Base-by-base conservation (phyloP, 768 basidiomycete genomes). In the Serendipita sp. region DNA sequence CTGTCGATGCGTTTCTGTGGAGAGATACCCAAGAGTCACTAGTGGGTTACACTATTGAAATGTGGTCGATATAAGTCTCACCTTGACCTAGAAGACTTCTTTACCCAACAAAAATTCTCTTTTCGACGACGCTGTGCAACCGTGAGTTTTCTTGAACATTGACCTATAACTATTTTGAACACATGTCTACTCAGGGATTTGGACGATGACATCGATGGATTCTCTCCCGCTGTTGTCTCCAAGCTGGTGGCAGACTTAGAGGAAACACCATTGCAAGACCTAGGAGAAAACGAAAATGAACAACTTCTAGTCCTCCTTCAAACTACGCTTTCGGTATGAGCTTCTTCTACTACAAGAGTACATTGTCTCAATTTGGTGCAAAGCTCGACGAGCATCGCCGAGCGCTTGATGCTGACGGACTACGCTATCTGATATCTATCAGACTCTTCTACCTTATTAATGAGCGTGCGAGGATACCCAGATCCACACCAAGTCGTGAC, bases 341-440 rank as follows among this genome's bases (percentile, higher is more conserved):
- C 14, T 60, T 22, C 26, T n/a, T n/a, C 24, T 38, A 30, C 53
- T 56, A 60, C 3, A 42, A 65, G 24, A 61, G 42, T 63, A 26
- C 51, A 53, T 31, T 17, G 38, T 66, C 41, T 44, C 44, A 65
- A 7, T 63, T 63, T 11, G 13, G n/a, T 60, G 62, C 62, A 30
- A 66, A 96, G 91, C 84, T 90, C 38, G 88, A 97, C 53, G 88
- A 91, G 67, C 91, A 94, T 70, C 81, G 84, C 1, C 82, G 93
- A n/a, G 84, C 94, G 0, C 75, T 97, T 26, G 95, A 99, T 72
- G 75, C 88, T 1, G 94, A 93, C 70, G 96, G 95, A 1, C 77
- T 96, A 50, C 85, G 95, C 48, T 99, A 94, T 74, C 79, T 97
- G 34, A 86, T 93, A 62, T 90, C 91, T 14, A 86, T 98, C 82